phyloP scores from a whole-genome alignment of 2,329 filamentous ascomycete genomes.

The Scedosporium minutisporum region DNA sequence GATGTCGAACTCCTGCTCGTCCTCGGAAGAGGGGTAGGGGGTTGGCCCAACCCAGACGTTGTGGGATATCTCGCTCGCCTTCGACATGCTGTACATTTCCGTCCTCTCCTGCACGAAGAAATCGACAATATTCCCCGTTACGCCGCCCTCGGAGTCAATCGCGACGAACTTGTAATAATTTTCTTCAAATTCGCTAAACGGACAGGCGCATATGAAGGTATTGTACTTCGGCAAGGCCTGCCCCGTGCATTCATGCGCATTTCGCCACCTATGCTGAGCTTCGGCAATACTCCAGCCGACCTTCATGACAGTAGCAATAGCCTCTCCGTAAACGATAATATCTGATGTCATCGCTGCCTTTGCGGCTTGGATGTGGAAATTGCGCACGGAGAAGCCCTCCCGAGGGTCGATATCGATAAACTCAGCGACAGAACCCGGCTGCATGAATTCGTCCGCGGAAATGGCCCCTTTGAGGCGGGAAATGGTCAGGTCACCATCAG shows the following conservation, averaged over 20 bases:
- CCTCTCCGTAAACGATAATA: slow-evolving; percentile 82
- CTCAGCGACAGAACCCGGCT: slow-evolving; percentile 36
- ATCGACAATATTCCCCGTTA: slow-evolving; percentile 73
- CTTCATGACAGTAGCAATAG: slow-evolving; percentile 49
- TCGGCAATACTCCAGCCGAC: slow-evolving; percentile 59
- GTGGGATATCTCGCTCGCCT: slow-evolving; percentile 74
- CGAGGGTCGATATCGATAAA: slow-evolving; percentile 79
- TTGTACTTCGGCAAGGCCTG: slow-evolving; percentile 60
- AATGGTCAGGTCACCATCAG: slow-evolving; percentile 65
- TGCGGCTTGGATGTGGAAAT: slow-evolving; percentile 91
- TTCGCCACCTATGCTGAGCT: slow-evolving; percentile 68
- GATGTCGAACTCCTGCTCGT: slow-evolving; percentile 64
- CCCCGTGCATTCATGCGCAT: slow-evolving; percentile 48
- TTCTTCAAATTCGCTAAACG: slow-evolving; percentile 64
- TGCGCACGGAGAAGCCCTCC: slow-evolving; percentile 89
- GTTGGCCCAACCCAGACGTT: slow-evolving; percentile 91
- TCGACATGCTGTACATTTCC: slow-evolving; percentile 93
- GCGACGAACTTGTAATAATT: slow-evolving; percentile 62
- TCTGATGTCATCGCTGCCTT: slow-evolving; percentile 85
- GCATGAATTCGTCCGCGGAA: slow-evolving; percentile 69
- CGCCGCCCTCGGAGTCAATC: slow-evolving; percentile 58
- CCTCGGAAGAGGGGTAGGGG: slow-evolving; percentile 54
- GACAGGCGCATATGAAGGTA: slow-evolving; percentile 64
- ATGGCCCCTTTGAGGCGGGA: slow-evolving; percentile 82
- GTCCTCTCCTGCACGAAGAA: slow-evolving; percentile 80